These are phyloP conservation scores for Kluyveromyces nonfermentans DNA, from an alignment of 805 yeast species.

Conservation along the genomic window DNA sequence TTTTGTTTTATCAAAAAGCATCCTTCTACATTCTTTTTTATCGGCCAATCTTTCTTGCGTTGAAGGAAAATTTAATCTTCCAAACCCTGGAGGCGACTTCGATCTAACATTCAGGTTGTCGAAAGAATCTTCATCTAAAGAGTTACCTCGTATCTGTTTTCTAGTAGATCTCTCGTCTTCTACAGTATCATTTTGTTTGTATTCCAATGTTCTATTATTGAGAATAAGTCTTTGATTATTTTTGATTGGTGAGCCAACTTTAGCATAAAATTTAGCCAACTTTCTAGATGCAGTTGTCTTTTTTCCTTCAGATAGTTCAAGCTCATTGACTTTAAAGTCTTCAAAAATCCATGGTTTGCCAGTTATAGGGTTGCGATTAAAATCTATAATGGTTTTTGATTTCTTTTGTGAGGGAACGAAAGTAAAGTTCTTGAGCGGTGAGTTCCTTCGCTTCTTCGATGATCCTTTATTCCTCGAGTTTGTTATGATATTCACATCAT, in stretches of 20 bases:
- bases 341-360: conserved; percentile 27
- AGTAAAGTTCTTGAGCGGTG: neutral
- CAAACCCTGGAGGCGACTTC: conserved; percentile 50
- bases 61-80: conserved; percentile 48
- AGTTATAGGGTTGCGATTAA: conserved; percentile 22
- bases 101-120: conserved; percentile 29
- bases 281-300: conserved; percentile 9
- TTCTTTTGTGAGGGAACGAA: neutral
- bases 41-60: conserved; percentile 42
- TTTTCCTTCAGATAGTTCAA: conserved; percentile 6
- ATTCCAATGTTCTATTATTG: conserved; percentile 3
- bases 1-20: conserved; percentile 33
- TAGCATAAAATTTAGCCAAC: conserved; percentile 13
- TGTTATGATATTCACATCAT: neutral
- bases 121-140: conserved; percentile 11
- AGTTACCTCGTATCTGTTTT: neutral
- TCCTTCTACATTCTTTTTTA: conserved; percentile 26
- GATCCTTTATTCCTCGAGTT: neutral
- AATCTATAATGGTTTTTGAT: conserved; percentile 4
- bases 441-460: neutral
- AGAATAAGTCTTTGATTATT: conserved; percentile 4
- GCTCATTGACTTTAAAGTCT: conserved; percentile 25
- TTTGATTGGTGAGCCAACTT: conserved; percentile 15
- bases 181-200: neutral
- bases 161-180: neutral